phyloP scores from a whole-genome alignment of 2,329 filamentous ascomycete species.

The Pestalotiopsis sp. region DNA sequence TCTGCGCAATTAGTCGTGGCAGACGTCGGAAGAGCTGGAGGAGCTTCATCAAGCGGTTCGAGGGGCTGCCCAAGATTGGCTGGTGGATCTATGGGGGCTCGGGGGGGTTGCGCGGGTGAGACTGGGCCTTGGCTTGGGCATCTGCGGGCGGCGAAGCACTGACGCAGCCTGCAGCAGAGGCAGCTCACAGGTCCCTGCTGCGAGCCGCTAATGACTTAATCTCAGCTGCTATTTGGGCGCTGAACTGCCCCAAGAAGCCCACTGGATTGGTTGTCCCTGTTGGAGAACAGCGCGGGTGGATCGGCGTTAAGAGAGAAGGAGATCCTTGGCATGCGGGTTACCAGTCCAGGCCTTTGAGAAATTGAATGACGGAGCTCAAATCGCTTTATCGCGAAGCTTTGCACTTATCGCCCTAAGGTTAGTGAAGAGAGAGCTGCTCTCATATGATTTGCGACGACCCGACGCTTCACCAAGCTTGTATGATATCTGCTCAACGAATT shows the following conservation, averaged over 20 bases:
- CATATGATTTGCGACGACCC: not conserved
- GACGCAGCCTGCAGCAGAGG: conserved; percentile 12
- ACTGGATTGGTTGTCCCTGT: not conserved
- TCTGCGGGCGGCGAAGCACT: not conserved
- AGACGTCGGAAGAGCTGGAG: not conserved
- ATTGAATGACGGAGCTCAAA: conserved; percentile 9
- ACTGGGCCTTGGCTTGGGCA: not conserved
- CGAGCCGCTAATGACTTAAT: conserved; percentile 6
- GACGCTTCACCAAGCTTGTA: not conserved
- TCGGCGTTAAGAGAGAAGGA: not conserved
- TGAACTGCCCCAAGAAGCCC: not conserved
- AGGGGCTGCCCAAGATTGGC: conserved; percentile 10
- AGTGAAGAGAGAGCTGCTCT: not conserved
- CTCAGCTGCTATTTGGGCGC: not conserved
- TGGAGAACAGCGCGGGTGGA: not conserved
- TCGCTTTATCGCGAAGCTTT: conserved; percentile 1
- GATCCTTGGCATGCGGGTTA: not conserved
- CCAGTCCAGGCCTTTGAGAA: not conserved
- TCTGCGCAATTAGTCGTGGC: conserved; percentile 5
- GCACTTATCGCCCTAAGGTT: not conserved
- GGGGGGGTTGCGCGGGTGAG: conserved; percentile 12
- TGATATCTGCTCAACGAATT: not conserved
- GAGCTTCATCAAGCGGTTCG: not conserved
- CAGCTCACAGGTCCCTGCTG: not conserved
- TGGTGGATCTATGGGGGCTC: not conserved